Conservation (phyloP, 495 filamentous ascomycete genomes). For the Geoglossum glabrum region DNA sequence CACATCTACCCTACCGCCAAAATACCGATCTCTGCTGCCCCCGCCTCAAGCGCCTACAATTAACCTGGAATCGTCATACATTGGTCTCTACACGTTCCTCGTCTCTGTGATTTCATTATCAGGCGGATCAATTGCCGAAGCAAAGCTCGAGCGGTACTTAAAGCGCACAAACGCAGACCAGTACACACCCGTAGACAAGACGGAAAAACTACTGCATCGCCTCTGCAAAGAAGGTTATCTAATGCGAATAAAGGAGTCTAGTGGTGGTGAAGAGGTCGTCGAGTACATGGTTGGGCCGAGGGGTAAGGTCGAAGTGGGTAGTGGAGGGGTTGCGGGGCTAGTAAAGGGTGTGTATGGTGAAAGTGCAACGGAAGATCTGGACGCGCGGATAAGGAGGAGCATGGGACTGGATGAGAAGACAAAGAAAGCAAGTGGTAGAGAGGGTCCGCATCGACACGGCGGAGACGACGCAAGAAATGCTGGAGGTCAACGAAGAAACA, state of each 20-base stretch:
- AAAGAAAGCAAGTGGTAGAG: neutral
- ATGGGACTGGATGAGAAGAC: constrained; percentile 4
- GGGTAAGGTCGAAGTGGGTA: constrained; percentile 70
- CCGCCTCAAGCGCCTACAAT: constrained; percentile 45
- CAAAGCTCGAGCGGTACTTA: constrained; percentile 38
- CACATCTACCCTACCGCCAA: constrained; percentile 41
- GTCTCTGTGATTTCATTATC: constrained; percentile 40
- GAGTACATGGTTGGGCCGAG: constrained; percentile 66
- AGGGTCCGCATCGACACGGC: neutral
- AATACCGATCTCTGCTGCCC: constrained; percentile 45
- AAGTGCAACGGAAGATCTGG: constrained; percentile 2
- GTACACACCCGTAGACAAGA: constrained; percentile 56
- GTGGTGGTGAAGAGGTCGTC: constrained; percentile 35
- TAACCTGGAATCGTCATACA: constrained; percentile 53
- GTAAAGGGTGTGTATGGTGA: constrained; percentile 39
- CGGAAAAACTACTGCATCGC: constrained; percentile 50
- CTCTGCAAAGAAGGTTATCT: constrained; percentile 74
- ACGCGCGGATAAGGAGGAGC: constrained; percentile 3
- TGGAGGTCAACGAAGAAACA: neutral
- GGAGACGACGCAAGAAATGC: neutral
- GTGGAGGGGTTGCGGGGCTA: constrained; percentile 46
- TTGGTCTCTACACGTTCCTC: constrained; percentile 59
- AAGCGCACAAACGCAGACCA: constrained; percentile 53
- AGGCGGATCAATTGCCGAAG: constrained; percentile 5
- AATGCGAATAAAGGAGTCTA: constrained; percentile 35